phyloP scores from a whole-genome alignment of 2,329 filamentous ascomycete genomes.

The Ascomycota sp. region DNA sequence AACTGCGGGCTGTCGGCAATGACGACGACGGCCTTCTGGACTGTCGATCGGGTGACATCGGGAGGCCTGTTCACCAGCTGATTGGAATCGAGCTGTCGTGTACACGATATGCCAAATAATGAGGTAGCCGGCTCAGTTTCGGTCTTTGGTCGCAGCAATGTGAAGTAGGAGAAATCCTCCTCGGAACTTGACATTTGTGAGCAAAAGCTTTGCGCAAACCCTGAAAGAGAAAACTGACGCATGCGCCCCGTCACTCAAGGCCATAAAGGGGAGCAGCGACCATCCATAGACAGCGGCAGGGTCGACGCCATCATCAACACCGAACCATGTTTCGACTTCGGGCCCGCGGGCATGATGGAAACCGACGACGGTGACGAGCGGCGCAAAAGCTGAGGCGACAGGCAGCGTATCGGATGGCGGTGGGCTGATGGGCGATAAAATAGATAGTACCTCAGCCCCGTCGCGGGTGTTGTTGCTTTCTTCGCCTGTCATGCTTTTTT shows the following conservation, averaged over 20 bases:
- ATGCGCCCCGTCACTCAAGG: slow-evolving; percentile 84
- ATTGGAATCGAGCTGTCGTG: slow-evolving; percentile 66
- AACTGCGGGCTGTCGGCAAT: slow-evolving; percentile 76
- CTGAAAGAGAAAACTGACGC: slow-evolving; percentile 32
- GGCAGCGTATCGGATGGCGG: slow-evolving; percentile 10
- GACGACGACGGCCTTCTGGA: slow-evolving; percentile 93
- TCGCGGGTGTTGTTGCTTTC: slow-evolving; percentile 7
- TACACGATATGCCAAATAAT: slow-evolving; percentile 89
- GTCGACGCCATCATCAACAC: slow-evolving; percentile 48
- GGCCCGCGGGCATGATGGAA: slow-evolving; percentile 75
- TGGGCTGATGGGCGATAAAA: slow-evolving; percentile 12
- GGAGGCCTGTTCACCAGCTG: slow-evolving; percentile 54
- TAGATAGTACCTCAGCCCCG: slow-evolving; percentile 8
- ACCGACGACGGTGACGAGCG: slow-evolving; percentile 58
- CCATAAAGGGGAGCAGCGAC: slow-evolving; percentile 87
- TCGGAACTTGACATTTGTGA: slow-evolving; percentile 34
- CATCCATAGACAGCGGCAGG: slow-evolving; percentile 72
- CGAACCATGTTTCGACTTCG: slow-evolving; percentile 85
- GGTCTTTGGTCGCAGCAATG: slow-evolving; percentile 45
- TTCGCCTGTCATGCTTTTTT: slow-evolving; percentile 9
- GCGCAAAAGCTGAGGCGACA: slow-evolving; percentile 25
- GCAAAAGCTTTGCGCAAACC: neutral
- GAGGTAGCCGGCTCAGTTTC: slow-evolving; percentile 41
- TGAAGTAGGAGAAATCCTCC: slow-evolving; percentile 98
- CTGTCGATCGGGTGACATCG: slow-evolving; percentile 89